Evolutionary conservation across 2,329 filamentous ascomycete species (phyloP), one percentile per base, ranked within the genome.

Genomic region (Penicillium sp.): DNA sequence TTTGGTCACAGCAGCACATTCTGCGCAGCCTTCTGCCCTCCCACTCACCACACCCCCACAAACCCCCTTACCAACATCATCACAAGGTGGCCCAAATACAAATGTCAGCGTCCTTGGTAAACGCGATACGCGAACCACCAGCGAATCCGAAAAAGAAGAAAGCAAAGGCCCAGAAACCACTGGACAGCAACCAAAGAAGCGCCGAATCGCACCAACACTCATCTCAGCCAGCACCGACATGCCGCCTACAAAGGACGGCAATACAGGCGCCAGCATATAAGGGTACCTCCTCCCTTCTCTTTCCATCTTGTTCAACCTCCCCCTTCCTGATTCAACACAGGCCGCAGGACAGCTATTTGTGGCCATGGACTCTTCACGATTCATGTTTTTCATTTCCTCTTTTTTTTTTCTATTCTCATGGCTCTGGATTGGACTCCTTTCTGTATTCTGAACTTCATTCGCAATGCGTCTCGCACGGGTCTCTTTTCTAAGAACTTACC

Each of bases 1-100:
- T 0, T 81, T 86, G 47, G 84, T 95, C 24, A 85, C 89, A 12
- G 89, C 89, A 6, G 78, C 88, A 9, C 88, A 86, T 58, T 89
- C 88, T 5, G 66, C 69, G 6, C 74, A 74, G 47, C 70, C 69
- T 9, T 59, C 72, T n/a, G 54, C 64, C 1, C 75, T 95, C 41
- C 89, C 91, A 0, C 84, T 95, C 64, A 90, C 89, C 34, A 96
- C 93, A 7, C 93, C 94, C 2, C 94, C 93, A 0, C 88, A 95
- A 70, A 97, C 93, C 3, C 93, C 93, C 6, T 76, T 82, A 53
- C 73, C 75, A 29, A 69, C 72, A 4, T 71, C 67, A 23, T 69
- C 71, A 51, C 80, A 84, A 46, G 84, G 82, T 63, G 79, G 82
- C 5, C 77, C 79, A 42, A 81, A 77, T 58, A 77, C 76, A n/a